Evolutionary conservation across 2,329 filamentous ascomycete genomes (phyloP).

Genomic region (Leptographium radiaticola): DNA sequence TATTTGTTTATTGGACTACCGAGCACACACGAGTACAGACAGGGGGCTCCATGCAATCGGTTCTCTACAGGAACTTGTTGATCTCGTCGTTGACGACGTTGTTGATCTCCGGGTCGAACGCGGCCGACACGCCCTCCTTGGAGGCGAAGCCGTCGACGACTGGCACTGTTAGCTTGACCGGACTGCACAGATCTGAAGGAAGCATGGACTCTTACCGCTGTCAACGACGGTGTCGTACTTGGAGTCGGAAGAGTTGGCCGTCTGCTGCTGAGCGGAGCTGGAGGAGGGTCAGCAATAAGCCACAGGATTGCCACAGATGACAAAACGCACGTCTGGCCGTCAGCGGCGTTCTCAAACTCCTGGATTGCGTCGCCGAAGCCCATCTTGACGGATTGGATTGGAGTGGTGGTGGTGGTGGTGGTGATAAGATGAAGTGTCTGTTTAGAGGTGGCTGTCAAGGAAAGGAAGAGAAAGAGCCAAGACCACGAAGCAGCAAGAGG

Average conservation of each 20-base stretch:
- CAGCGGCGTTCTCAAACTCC: constrained; percentile 17
- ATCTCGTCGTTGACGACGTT: constrained; percentile 21
- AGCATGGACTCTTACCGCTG: constrained; percentile 13
- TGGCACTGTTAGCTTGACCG: constrained; percentile 1
- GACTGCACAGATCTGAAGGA: neutral
- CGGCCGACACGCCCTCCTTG: constrained; percentile 20
- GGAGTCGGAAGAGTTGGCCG: constrained; percentile 16
- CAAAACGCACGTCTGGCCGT: constrained; percentile 15
- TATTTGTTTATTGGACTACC: neutral
- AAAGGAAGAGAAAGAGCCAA: too few relatives aligned
- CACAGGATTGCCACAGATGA: neutral
- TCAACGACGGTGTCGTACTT: constrained; percentile 20
- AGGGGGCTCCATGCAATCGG: neutral
- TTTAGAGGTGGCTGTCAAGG: neutral
- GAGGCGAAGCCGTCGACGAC: constrained; percentile 19
- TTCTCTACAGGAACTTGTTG: constrained; percentile 16
- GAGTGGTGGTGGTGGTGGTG: neutral
- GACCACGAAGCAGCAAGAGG: too few relatives aligned
- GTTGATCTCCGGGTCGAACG: constrained; percentile 20
- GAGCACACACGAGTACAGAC: too few relatives aligned
- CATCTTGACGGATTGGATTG: constrained; percentile 5
- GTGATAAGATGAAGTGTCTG: neutral
- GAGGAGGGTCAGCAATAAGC: neutral
- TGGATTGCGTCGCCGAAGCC: constrained; percentile 18
- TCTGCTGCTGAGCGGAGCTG: constrained; percentile 19